Evolutionary conservation across 805 yeast species (phyloP).

Genomic region (Monosporozyma siamensis): DNA sequence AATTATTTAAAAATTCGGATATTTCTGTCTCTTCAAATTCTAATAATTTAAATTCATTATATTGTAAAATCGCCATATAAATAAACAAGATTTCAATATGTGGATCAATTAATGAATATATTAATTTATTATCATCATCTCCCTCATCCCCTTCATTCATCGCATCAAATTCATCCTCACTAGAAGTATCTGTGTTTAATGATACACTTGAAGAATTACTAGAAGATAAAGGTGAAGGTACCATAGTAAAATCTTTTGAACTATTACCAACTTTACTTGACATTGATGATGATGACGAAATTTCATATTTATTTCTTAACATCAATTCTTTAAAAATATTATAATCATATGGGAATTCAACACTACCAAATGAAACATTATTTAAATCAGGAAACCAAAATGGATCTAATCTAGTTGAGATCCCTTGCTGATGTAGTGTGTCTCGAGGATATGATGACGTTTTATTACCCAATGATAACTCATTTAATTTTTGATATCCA

Average conservation of each 20-base stretch:
- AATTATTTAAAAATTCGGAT: constrained; percentile 58
- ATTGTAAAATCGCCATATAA: constrained; percentile 68
- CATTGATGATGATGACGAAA: neutral
- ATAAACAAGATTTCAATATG: constrained; percentile 71
- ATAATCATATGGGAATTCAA: constrained; percentile 19
- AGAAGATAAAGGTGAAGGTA: neutral
- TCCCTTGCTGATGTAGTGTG: neutral
- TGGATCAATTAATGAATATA: constrained; percentile 49
- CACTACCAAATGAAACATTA: constrained; percentile 19
- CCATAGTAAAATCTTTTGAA: too few species aligned
- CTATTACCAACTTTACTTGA: neutral
- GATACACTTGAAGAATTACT: neutral
- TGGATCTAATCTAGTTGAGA: constrained; percentile 18
- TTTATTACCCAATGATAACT: constrained; percentile 14
- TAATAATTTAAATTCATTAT: constrained; percentile 65
- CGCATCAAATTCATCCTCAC: constrained; percentile 1
- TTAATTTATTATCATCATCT: constrained; percentile 10
- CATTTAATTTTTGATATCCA: neutral
- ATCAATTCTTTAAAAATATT: constrained; percentile 25
- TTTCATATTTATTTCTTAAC: constrained; percentile 19
- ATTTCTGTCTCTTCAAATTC: constrained; percentile 90
- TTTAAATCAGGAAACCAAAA: constrained; percentile 33
- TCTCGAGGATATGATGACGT: constrained; percentile 1
- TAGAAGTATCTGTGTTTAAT: neutral
- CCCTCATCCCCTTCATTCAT: constrained; percentile 2